These are phyloP conservation scores for Neonectria ditissima DNA, from an alignment of 2,329 filamentous ascomycete species.

Conservation along the genomic window DNA sequence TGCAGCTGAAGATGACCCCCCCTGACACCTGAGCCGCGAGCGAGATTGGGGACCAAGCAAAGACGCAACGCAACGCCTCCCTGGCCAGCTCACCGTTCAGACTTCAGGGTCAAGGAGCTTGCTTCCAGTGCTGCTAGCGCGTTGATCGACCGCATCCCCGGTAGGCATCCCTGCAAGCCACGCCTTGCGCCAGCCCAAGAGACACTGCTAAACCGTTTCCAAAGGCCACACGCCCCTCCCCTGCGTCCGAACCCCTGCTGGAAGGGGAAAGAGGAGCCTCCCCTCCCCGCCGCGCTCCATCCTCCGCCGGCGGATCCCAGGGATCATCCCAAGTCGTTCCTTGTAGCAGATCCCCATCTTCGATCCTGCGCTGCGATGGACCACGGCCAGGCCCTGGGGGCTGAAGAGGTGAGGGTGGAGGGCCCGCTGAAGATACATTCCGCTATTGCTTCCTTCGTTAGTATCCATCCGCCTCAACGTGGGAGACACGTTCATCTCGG, in stretches of 20 bases:
- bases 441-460: not conserved
- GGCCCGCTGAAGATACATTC: not conserved
- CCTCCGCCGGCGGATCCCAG: constrained; percentile 8
- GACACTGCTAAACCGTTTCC: not conserved
- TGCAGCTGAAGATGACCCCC: not conserved
- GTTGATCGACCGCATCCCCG: constrained; percentile 41
- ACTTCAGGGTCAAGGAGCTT: constrained; percentile 7
- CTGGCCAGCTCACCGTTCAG: not conserved
- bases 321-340: constrained; percentile 17
- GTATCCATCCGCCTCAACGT: not conserved
- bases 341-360: constrained; percentile 32
- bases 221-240: not conserved
- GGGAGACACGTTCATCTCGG: constrained; percentile 8
- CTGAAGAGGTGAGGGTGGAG: not conserved
- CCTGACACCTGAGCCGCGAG: not conserved
- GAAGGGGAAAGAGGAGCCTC: not conserved
- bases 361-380: constrained; percentile 28
- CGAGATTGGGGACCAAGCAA: not conserved
- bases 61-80: too few species aligned
- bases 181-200: constrained; percentile 14
- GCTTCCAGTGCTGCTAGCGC: constrained; percentile 30
- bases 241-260: not conserved
- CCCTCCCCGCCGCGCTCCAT: too few species aligned
- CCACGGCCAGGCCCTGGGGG: not conserved
- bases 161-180: constrained; percentile 35